phyloP scores from a whole-genome alignment of 768 basidiomycete species.

The Tulasnella sp. region DNA sequence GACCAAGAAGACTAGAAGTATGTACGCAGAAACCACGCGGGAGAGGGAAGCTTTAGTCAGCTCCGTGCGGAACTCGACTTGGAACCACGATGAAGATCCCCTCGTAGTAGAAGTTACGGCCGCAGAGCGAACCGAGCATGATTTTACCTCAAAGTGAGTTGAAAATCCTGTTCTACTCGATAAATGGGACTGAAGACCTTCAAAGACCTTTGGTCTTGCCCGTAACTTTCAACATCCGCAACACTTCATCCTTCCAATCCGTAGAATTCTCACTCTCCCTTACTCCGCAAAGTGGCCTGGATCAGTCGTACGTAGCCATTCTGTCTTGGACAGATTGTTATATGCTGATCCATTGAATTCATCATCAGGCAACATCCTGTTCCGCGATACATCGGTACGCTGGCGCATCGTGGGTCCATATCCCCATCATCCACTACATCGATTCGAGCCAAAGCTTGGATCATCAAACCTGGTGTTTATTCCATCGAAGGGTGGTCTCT shows the following conservation, averaged over 20 bases:
- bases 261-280: conserved; percentile 63
- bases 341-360: not conserved
- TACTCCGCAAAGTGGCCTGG: conserved; percentile 31
- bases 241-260: conserved; percentile 68
- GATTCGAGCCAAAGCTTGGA: conserved; percentile 60
- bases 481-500: conserved; percentile 68
- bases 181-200: not conserved
- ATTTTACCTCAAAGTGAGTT: conserved; percentile 73
- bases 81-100: conserved; percentile 82
- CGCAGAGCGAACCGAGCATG: conserved; percentile 52
- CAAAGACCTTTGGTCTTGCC: conserved; percentile 61
- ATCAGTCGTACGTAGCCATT: conserved; percentile 39
- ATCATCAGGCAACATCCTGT: conserved; percentile 47
- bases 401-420: conserved; percentile 65
- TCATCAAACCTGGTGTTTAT: conserved; percentile 66
- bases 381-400: conserved; percentile 66
- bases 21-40: conserved; percentile 88
- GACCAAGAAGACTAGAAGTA: conserved; percentile 59
- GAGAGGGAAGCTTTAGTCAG: conserved; percentile 69
- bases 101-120: conserved; percentile 56
- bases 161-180: not conserved
- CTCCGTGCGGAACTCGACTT: conserved; percentile 67
- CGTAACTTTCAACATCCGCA: conserved; percentile 63
- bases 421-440: conserved; percentile 52
- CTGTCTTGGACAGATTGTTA: conserved; percentile 31